These are phyloP conservation scores for Cinnamomum chago DNA, from an alignment of 164 flowering plant species.

Conservation along the genomic window DNA sequence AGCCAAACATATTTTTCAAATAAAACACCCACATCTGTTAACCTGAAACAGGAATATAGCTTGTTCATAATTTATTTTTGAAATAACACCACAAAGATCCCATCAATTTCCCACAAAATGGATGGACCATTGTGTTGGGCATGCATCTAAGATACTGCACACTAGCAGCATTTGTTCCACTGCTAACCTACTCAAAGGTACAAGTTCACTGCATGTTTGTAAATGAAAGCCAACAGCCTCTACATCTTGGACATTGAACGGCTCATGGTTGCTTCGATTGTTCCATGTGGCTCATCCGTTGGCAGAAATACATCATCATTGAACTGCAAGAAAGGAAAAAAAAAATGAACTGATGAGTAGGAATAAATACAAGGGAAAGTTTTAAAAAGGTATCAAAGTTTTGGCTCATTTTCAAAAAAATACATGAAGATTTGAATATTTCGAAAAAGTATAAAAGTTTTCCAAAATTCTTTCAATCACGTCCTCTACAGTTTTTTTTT, in stretches of 20 bases:
- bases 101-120: not conserved
- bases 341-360: not conserved
- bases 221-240: slow-evolving; percentile 3
- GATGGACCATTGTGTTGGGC: not conserved
- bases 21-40: not conserved
- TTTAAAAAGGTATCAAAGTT: too few species aligned
- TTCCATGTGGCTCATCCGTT: slow-evolving; percentile 96
- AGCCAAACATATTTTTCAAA: not conserved
- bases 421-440: too few species aligned
- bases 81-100: not conserved
- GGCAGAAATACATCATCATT: slow-evolving; percentile 85
- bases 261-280: slow-evolving; percentile 84
- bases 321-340: slow-evolving; percentile 53
- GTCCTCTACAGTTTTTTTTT: too few species aligned
- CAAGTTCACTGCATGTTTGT: not conserved
- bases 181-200: not conserved
- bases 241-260: slow-evolving; percentile 69
- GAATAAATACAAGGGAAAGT: not conserved
- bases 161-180: not conserved
- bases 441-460: too few species aligned
- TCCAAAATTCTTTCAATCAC: too few species aligned
- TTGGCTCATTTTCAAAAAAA: too few species aligned
- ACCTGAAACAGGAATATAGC: not conserved
- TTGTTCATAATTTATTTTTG: not conserved
- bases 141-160: not conserved